Conservation (phyloP, 2,329 filamentous ascomycete genomes). For the Neofusicoccum sp. region DNA sequence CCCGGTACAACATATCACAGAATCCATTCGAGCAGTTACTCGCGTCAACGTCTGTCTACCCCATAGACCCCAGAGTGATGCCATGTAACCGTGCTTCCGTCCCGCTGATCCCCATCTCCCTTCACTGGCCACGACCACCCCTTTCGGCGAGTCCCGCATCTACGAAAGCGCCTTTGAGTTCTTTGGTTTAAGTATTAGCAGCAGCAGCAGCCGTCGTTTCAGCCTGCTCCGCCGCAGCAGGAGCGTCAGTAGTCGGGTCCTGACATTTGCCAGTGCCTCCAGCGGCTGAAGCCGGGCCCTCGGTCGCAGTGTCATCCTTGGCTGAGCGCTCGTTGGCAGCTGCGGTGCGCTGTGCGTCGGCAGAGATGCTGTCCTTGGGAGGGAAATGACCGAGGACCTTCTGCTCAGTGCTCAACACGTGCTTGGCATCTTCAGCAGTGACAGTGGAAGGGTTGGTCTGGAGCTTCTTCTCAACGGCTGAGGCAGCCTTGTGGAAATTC, state of each 20-base stretch:
- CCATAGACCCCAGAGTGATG: slow-evolving; percentile 3
- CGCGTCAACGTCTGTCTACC: neutral
- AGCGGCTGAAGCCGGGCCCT: neutral
- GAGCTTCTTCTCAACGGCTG: slow-evolving; percentile 28
- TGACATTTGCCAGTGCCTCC: neutral
- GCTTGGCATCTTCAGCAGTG: slow-evolving; percentile 35
- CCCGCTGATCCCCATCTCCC: slow-evolving; percentile 12
- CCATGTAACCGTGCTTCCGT: slow-evolving; percentile 13
- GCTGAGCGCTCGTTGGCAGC: slow-evolving; percentile 29
- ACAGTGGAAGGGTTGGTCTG: slow-evolving; percentile 30
- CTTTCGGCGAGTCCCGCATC: neutral
- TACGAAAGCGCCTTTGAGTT: neutral
- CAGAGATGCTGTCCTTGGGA: slow-evolving; percentile 18
- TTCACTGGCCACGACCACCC: neutral
- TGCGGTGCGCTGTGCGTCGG: slow-evolving; percentile 26
- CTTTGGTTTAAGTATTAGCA: neutral
- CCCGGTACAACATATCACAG: neutral
- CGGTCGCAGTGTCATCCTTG: neutral
- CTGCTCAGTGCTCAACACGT: slow-evolving; percentile 25
- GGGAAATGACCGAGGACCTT: slow-evolving; percentile 14
- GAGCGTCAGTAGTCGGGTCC: neutral
- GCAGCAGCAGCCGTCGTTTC: neutral
- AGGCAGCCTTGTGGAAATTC: neutral
- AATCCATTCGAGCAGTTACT: neutral
- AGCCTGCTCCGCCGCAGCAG: neutral